Base-by-base conservation (phyloP, 1,139 yeast genomes). In the Candida mesenterica region DNA sequence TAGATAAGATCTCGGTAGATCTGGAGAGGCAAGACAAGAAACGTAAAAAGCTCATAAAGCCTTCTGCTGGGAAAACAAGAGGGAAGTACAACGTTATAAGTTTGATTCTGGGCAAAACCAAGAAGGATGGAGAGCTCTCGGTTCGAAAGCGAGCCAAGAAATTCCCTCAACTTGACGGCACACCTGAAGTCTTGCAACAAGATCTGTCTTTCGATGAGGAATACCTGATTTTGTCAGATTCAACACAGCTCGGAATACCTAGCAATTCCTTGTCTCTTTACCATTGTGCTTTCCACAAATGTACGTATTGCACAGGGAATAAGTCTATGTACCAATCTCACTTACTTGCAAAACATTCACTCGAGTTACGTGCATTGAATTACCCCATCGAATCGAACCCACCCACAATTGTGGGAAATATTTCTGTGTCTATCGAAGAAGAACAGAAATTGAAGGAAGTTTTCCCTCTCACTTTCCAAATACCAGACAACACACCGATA, bases 261-360 rank as follows among this genome's bases (percentile, higher is more conserved):
- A 15, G 17, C 9, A 15, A 32, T 13, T 4, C 30, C 5, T 6
- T 24, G 6, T 25, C 29, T 4, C 41, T 62, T 3, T 59, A 46
- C 33, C 31, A 43, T 17, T 67, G 73, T 45, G 65, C 65, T 3
- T 61, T 67, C 36, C 41, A 43, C 5, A 31, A 40, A 4, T 67
- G 73, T 41, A 34, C 45, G 10, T 62, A 59, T 32, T 55, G 63
- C 23, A 59, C 71, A 0, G 68, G 66, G 0, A 62, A 62, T 36
- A 57, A 52, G 26, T 33, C 41, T 6, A 37, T 62, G 18, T 67
- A 63, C 43, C 53, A 57, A 31, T 45, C 44, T 3, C 75, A 68
- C 41, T 46, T 68, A 8, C 41, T 65, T 4, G 50, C 50, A 2
- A 34, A 32, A 8, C 75, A 68, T 39, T 23, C 49, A 2, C 28